Evolutionary conservation across 345 rosid genomes (phyloP).

Genomic region (Pugionium cornutum): DNA sequence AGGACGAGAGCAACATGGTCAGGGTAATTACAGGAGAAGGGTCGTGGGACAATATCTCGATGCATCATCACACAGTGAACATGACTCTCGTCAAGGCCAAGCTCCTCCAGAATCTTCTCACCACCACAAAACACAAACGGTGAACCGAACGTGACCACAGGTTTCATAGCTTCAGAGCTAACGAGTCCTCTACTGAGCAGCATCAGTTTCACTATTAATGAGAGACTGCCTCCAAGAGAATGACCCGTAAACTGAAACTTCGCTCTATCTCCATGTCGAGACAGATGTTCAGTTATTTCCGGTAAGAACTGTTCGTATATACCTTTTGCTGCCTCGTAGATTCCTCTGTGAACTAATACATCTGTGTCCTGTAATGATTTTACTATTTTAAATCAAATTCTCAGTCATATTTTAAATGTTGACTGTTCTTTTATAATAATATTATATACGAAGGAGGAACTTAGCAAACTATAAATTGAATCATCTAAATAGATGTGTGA

Average conservation of each 20-base stretch:
- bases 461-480: too few relatives aligned
- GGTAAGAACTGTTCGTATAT: slow-evolving; percentile 78
- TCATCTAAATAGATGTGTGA: too few relatives aligned
- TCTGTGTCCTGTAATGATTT: slow-evolving; percentile 59
- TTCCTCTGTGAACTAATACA: slow-evolving; percentile 89
- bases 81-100: slow-evolving; percentile 78
- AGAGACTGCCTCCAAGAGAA: slow-evolving; percentile 93
- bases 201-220: slow-evolving; percentile 75
- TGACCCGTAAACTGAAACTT: slow-evolving; percentile 86
- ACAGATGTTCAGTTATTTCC: slow-evolving; percentile 65
- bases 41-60: slow-evolving; percentile 92
- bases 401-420: too few relatives aligned
- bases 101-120: slow-evolving; percentile 55
- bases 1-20: slow-evolving; percentile 76
- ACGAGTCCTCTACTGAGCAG: slow-evolving; percentile 58
- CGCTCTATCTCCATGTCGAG: slow-evolving; percentile 62
- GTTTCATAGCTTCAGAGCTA: slow-evolving; percentile 56
- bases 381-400: too few relatives aligned
- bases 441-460: too few relatives aligned
- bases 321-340: slow-evolving; percentile 94
- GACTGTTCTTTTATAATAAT: too few relatives aligned
- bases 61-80: slow-evolving; percentile 81
- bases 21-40: slow-evolving; percentile 91
- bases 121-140: slow-evolving; percentile 92
- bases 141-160: slow-evolving; percentile 81